These are phyloP conservation scores for Penicillium silybi DNA, from an alignment of 495 filamentous ascomycete genomes.

Conservation along the genomic window DNA sequence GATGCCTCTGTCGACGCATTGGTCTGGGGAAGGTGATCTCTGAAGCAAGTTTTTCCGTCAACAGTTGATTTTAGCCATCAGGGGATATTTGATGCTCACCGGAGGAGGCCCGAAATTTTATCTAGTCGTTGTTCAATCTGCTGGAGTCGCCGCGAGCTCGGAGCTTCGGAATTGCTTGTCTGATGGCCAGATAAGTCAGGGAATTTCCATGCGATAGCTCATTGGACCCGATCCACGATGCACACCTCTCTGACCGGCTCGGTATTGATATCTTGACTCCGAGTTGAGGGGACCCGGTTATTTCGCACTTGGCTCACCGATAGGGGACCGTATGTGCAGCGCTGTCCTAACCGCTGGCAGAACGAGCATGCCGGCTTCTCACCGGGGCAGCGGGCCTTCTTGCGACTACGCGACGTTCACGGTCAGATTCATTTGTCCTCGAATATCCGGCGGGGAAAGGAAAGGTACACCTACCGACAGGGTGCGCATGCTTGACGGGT, in stretches of 20 bases:
- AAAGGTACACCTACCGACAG: slow-evolving; percentile 27
- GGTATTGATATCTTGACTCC: neutral
- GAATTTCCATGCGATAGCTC: neutral
- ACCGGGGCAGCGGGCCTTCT: slow-evolving; percentile 41
- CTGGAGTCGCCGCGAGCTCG: slow-evolving; percentile 11
- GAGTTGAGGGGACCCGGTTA: neutral
- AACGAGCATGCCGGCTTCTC: slow-evolving; percentile 36
- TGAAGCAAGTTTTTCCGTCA: neutral
- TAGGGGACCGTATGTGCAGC: slow-evolving; percentile 28
- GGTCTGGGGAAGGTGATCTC: slow-evolving; percentile 4
- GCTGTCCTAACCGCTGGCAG: slow-evolving; percentile 33
- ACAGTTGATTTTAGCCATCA: neutral
- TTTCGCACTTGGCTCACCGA: neutral
- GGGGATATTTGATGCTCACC: slow-evolving; percentile 1
- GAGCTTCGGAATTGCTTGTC: neutral
- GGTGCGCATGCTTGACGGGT: slow-evolving; percentile 38
- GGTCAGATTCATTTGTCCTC: neutral
- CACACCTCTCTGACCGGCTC: neutral
- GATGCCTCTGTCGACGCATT: neutral
- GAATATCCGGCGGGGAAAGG: neutral
- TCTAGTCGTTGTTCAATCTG: slow-evolving; percentile 25
- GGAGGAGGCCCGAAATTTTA: slow-evolving; percentile 18
- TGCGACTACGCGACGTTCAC: slow-evolving; percentile 20
- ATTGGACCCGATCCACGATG: neutral
- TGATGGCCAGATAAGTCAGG: neutral